phyloP scores from a whole-genome alignment of 2,329 filamentous ascomycete genomes.

The Rutstroemia sp. region DNA sequence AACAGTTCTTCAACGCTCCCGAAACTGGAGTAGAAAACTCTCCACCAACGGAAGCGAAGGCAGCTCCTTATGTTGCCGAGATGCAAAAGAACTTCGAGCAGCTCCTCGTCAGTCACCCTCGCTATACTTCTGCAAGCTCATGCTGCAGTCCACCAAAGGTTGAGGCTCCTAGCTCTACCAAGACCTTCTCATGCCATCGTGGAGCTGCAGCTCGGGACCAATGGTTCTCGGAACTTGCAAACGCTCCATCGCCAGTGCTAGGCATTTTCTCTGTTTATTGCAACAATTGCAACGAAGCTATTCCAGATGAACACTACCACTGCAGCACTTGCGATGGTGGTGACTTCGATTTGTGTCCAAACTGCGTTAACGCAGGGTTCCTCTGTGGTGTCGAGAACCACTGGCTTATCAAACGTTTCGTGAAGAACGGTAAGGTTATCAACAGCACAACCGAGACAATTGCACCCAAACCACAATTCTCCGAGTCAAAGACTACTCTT shows the following conservation, averaged over 20 bases:
- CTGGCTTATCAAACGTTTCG: conserved; percentile 89
- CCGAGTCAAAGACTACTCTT: conserved; percentile 23
- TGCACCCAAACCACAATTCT: conserved; percentile 37
- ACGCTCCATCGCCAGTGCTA: conserved; percentile 6
- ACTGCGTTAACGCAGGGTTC: conserved; percentile 68
- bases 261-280: conserved; percentile 78
- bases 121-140: neutral
- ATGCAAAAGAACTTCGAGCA: conserved; percentile 26
- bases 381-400: conserved; percentile 74
- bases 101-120: conserved; percentile 15
- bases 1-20: neutral
- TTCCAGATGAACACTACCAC: conserved; percentile 82
- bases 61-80: conserved; percentile 16
- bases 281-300: conserved; percentile 76
- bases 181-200: conserved; percentile 22
- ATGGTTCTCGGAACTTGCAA: conserved; percentile 29
- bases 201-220: conserved; percentile 27
- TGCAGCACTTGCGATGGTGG: conserved; percentile 89
- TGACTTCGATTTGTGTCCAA: conserved; percentile 86
- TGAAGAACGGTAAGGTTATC: conserved; percentile 70
- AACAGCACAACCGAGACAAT: conserved; percentile 82
- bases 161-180: conserved; percentile 11
- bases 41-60: neutral
- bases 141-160: neutral
- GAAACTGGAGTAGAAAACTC: neutral